Conservation (phyloP, 805 yeast species). For the Candida yuanshanica region DNA sequence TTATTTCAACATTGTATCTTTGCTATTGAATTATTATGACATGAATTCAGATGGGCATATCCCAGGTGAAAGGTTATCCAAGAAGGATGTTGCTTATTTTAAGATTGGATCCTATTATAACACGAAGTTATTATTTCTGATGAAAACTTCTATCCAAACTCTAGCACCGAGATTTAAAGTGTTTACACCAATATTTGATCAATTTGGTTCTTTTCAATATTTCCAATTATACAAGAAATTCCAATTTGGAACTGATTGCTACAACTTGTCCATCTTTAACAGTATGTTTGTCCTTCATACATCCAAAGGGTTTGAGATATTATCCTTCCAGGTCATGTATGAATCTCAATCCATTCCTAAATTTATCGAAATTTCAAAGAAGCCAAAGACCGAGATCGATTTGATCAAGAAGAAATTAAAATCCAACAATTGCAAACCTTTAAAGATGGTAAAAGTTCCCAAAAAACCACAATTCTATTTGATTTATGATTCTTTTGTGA, state of each 20-base stretch:
- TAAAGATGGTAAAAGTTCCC: conserved; percentile 58
- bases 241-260: conserved; percentile 49
- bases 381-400: conserved; percentile 28
- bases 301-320: conserved; percentile 58
- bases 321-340: conserved; percentile 51
- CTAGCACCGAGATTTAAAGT: conserved; percentile 46
- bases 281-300: conserved; percentile 65
- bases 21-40: conserved; percentile 53
- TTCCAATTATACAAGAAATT: conserved; percentile 42
- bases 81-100: conserved; percentile 55
- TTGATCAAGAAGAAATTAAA: conserved; percentile 35
- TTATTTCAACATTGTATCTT: conserved; percentile 56
- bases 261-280: conserved; percentile 56
- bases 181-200: conserved; percentile 51
- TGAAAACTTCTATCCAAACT: conserved; percentile 43
- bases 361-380: conserved; percentile 24
- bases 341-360: conserved; percentile 54
- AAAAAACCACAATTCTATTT: conserved; percentile 49
- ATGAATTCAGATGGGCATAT: conserved; percentile 28
- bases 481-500: conserved; percentile 66
- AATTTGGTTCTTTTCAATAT: conserved; percentile 36
- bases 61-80: conserved; percentile 44
- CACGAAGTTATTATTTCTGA: conserved; percentile 49
- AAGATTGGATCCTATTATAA: conserved; percentile 65
- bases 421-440: conserved; percentile 38